Percentiles rank a stretch among this genome's conserved stretches.
phyloP scores from a whole-genome alignment of 176 grass and related monocot genomes.

The Eleusine indica region DNA sequence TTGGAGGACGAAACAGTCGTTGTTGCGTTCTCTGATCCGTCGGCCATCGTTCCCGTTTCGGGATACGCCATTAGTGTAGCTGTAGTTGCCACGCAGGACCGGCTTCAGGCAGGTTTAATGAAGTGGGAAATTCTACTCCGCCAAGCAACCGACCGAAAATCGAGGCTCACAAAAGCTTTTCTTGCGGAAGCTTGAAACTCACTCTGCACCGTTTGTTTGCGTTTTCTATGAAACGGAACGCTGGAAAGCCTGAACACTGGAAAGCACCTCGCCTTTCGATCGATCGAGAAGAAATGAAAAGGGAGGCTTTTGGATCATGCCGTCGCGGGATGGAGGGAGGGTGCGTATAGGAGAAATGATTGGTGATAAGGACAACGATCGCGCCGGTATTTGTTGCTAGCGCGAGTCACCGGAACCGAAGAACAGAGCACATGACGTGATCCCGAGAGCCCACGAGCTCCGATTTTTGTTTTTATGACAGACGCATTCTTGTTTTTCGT shows the following conservation, averaged over 20 bases:
- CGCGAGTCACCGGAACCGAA: neutral
- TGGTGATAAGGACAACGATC: neutral
- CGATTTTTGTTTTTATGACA: neutral
- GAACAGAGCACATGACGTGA: neutral
- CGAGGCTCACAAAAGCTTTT: neutral
- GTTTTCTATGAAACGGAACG: neutral
- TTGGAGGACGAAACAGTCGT: neutral
- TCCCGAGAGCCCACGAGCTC: constrained; percentile 20
- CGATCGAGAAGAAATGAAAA: neutral
- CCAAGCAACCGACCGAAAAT: neutral
- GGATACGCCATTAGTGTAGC: neutral
- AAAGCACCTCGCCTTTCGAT: neutral
- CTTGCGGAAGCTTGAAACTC: neutral
- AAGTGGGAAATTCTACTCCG: no score
- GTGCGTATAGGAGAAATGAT: constrained; percentile 6
- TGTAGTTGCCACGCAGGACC: no score
- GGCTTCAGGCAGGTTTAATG: neutral
- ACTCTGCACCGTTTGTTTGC: neutral
- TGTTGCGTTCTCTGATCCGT: neutral
- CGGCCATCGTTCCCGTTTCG: neutral
- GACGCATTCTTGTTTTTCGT: constrained; percentile 18
- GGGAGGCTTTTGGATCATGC: neutral
- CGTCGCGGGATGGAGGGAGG: neutral
- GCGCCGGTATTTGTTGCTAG: constrained; percentile 32
- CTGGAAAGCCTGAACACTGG: neutral